Evolutionary conservation across 495 filamentous ascomycete species (phyloP).

Genomic region (Darksidea phi): DNA sequence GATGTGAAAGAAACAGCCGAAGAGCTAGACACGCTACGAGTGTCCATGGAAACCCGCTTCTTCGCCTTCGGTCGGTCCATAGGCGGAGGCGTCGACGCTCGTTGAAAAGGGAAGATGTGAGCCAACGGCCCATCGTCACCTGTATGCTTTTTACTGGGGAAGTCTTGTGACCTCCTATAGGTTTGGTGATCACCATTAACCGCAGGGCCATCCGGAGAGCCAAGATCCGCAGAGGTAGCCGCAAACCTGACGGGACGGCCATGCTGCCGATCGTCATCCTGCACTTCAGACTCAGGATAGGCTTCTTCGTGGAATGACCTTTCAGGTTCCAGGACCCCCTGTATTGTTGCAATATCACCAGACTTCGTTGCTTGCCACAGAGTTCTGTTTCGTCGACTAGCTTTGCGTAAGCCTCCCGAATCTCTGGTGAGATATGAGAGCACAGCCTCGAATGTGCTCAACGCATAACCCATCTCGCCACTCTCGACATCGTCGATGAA

Average conservation of each 20-base stretch:
- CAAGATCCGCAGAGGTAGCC: constrained; percentile 18
- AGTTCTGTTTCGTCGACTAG: constrained; percentile 79
- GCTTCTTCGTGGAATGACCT: constrained; percentile 19
- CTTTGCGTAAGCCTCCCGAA: constrained; percentile 73
- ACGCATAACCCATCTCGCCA: constrained; percentile 93
- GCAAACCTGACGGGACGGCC: constrained; percentile 26
- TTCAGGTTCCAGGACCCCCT: constrained; percentile 71
- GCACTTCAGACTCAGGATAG: constrained; percentile 11
- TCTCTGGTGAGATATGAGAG: constrained; percentile 85
- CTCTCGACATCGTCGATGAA: constrained; percentile 97
- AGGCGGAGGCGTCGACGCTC: constrained; percentile 44
- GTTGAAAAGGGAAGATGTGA: constrained; percentile 89
- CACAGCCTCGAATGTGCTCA: constrained; percentile 96
- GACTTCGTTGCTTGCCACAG: constrained; percentile 82
- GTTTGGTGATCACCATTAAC: constrained; percentile 23
- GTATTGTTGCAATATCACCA: constrained; percentile 73
- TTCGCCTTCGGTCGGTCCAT: constrained; percentile 48
- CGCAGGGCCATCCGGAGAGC: constrained; percentile 17
- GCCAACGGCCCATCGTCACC: constrained; percentile 55
- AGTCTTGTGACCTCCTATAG: constrained; percentile 3
- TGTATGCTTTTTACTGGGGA: neutral
- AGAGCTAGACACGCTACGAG: constrained; percentile 79
- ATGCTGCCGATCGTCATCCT: neutral
- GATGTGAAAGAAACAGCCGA: constrained; percentile 77
- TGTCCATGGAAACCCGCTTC: constrained; percentile 87